Percentiles rank a stretch among this genome's conserved stretches.
These are phyloP conservation scores for Glycine latifolia DNA, from an alignment of 306 rosid genomes.

Conservation along the genomic window DNA sequence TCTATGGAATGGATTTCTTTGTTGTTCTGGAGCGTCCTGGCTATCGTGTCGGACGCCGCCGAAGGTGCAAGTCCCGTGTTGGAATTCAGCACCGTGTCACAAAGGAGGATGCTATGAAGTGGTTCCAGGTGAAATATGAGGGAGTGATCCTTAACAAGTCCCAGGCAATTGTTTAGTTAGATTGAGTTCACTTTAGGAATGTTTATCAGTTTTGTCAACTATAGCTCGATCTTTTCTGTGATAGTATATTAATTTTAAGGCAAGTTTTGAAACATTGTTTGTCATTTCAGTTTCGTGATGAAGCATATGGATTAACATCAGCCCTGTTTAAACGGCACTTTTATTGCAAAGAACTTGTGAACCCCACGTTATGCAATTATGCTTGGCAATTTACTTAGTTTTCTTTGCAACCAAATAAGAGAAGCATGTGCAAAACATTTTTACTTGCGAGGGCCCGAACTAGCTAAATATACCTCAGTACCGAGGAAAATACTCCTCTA, in stretches of 20 bases:
- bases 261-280: slow-evolving; percentile 19
- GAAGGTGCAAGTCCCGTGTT: too few species aligned
- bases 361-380: background rate
- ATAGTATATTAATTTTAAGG: background rate
- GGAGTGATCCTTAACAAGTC: too few species aligned
- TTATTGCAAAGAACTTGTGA: background rate
- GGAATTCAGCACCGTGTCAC: too few species aligned
- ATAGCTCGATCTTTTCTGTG: too few species aligned
- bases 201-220: slow-evolving; percentile 35
- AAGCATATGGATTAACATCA: background rate
- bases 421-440: background rate
- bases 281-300: slow-evolving; percentile 13
- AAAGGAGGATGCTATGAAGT: too few species aligned
- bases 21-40: too few species aligned
- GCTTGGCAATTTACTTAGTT: background rate
- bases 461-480: background rate
- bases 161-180: slow-evolving; percentile 42
- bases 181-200: slow-evolving; percentile 18
- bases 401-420: background rate
- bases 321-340: background rate
- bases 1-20: too few species aligned
- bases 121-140: too few species aligned
- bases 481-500: too few species aligned
- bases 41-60: too few species aligned
- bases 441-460: background rate